These are phyloP conservation scores for Trypanosoma avium DNA, from an alignment of 208 protist species.

Conservation along the genomic window DNA sequence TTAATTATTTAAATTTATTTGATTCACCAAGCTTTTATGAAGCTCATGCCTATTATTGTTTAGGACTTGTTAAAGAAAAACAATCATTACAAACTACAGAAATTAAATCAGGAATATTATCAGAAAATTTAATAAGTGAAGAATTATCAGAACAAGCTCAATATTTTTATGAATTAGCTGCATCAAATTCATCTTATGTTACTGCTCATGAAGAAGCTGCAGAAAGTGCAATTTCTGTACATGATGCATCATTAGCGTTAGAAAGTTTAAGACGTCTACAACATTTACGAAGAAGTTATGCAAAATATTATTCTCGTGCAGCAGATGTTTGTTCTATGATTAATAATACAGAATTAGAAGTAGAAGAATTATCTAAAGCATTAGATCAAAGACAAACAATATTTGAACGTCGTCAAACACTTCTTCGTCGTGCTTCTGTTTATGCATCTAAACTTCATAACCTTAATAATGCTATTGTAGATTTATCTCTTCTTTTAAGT, in stretches of 20 bases:
- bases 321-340: conserved; percentile 60
- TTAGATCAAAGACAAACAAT: conserved; percentile 61
- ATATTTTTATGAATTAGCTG: conserved; percentile 43
- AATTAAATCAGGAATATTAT: not conserved
- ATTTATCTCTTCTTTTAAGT: conserved; percentile 73
- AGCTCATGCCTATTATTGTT: conserved; percentile 80
- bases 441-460: conserved; percentile 53
- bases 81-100: conserved; percentile 14
- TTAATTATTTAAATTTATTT: conserved; percentile 16
- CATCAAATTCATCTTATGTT: conserved; percentile 50
- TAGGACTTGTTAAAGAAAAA: conserved; percentile 50
- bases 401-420: conserved; percentile 51
- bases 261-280: conserved; percentile 65
- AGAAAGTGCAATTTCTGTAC: conserved; percentile 41
- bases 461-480: conserved; percentile 71
- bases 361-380: conserved; percentile 68
- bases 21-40: conserved; percentile 49
- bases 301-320: conserved; percentile 62
- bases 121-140: not conserved
- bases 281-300: conserved; percentile 48
- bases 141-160: conserved; percentile 35
- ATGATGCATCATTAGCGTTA: conserved; percentile 55
- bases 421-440: conserved; percentile 73
- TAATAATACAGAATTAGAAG: conserved; percentile 44
- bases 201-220: conserved; percentile 62